Conservation (phyloP, 2,329 filamentous ascomycete species). For the Knufia fluminis region DNA sequence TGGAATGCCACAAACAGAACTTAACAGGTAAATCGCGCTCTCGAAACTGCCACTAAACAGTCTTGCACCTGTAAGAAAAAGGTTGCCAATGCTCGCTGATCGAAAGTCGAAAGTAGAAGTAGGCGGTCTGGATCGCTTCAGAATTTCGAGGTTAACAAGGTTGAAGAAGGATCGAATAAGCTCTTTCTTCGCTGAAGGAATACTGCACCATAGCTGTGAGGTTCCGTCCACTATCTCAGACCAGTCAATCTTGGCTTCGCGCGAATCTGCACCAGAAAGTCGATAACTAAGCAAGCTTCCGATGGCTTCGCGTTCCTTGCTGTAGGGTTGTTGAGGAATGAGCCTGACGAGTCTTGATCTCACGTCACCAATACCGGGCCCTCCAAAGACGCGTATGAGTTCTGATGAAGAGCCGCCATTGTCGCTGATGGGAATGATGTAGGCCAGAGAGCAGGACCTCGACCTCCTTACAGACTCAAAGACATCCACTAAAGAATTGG, state of each 20-base stretch:
- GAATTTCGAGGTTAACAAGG: conserved; percentile 65
- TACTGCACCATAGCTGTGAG: conserved; percentile 62
- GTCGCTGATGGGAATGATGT: conserved; percentile 91
- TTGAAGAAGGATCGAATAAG: conserved; percentile 70
- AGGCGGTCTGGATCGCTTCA: conserved; percentile 62
- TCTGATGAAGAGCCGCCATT: conserved; percentile 93
- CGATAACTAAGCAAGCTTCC: conserved; percentile 82
- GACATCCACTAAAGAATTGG: conserved; percentile 86
- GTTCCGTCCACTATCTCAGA: conserved; percentile 77
- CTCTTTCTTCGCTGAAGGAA: conserved; percentile 64
- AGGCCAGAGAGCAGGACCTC: conserved; percentile 61
- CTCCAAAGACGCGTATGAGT: conserved; percentile 86
- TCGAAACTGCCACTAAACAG: conserved; percentile 91
- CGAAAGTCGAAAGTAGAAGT: conserved; percentile 69
- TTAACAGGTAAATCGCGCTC: conserved; percentile 80
- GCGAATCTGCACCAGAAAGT: conserved; percentile 51
- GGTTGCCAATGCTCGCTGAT: conserved; percentile 65
- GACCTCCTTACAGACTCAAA: conserved; percentile 59
- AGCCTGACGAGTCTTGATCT: conserved; percentile 78
- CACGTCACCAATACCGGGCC: conserved; percentile 74
- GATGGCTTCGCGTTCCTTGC: conserved; percentile 62
- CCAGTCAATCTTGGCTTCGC: conserved; percentile 66
- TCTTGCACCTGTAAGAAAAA: conserved; percentile 74
- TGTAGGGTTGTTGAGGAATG: conserved; percentile 58
- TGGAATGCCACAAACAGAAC: conserved; percentile 76